A percentile compares a stretch with the other conserved stretches of the same genome.
Conservation (phyloP, 768 basidiomycete species). For the Rubroboletus pulcherrimus region DNA sequence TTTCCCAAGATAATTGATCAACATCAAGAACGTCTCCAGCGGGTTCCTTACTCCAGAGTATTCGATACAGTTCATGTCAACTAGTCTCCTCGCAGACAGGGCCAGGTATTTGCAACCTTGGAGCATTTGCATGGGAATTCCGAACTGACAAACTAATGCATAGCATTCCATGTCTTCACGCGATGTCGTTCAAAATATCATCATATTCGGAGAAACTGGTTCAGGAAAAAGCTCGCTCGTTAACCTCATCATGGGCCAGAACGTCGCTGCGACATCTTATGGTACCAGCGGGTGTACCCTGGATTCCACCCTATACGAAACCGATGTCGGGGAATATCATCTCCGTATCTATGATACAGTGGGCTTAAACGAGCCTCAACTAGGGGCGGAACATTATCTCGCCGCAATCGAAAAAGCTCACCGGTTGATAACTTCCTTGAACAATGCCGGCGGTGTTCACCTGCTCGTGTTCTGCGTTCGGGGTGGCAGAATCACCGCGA, state of each 20-base stretch:
- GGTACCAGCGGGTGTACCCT: constrained; percentile 37
- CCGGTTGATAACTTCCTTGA: constrained; percentile 29
- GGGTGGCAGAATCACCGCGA: constrained; percentile 35
- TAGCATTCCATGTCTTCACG: constrained; percentile 15
- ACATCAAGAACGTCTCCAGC: neutral
- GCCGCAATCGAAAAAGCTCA: constrained; percentile 29
- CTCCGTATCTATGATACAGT: constrained; percentile 31
- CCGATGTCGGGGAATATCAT: constrained; percentile 8
- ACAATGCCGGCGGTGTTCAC: constrained; percentile 30
- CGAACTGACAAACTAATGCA: constrained; percentile 3
- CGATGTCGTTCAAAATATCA: constrained; percentile 22
- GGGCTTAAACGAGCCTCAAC: constrained; percentile 29
- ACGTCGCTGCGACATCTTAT: constrained; percentile 31
- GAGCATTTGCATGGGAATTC: neutral
- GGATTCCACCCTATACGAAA: constrained; percentile 23
- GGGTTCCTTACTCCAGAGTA: neutral
- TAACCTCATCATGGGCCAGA: constrained; percentile 36
- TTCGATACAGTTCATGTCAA: neutral
- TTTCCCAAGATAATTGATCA: neutral
- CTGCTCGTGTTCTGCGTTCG: constrained; percentile 39
- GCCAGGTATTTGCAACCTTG: constrained; percentile 6
- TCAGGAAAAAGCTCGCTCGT: constrained; percentile 43
- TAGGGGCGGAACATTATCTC: constrained; percentile 21
- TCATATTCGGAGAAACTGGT: constrained; percentile 32
- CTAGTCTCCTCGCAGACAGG: neutral